Evolutionary conservation across 1,284 basidiomycete genomes (phyloP), one percentile per base, ranked within the genome.

Genomic region (Cutaneotrichosporon sp.): DNA sequence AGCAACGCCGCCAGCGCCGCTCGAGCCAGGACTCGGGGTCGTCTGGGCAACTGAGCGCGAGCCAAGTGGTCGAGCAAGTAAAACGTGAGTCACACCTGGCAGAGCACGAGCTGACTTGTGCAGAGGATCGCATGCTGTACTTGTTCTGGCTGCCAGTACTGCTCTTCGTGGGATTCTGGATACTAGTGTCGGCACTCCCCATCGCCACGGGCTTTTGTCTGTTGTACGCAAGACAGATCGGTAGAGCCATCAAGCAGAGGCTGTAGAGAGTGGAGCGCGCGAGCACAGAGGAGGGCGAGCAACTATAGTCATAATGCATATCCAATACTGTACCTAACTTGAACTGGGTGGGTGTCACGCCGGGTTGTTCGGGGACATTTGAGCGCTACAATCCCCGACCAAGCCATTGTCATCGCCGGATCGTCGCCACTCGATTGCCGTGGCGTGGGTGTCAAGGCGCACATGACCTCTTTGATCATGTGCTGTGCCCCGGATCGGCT

Each of bases 101-200:
- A 14, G 22, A 40, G 21, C 3, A 7, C 10, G 7, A 30, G 47
- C 51, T 53, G 40, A 53, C 48, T 14, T 41, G 46, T 62, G 21
- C 65, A 89, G 90, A 88, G 73, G 91, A 97, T 72, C 84, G 84
- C 44, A 96, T 97, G 92, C 81, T 97, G 45, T 75, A 92, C 47
- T 76, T 89, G 52, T 96, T 97, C 80, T 97, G 92, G 92, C 80
- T 96, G 62, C 92, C 92, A 3, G 88, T 93, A 60, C 78, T 96
- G 30, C 63, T 70, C 12, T 73, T 73, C 46, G 67, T 73, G 13
- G 70, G 70, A 15, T 73, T 73, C 48, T 73, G 71, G 71, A 54
- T 72, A n/a, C 47, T 69, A 4, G 68, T 73, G 45, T 66, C 70
- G 8, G 70, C 70, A 14, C 54, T 73, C 22, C 71, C 71, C 3